These are phyloP conservation scores for Aureobasidium vineae DNA, from an alignment of 2,329 filamentous ascomycete genomes.

Conservation along the genomic window DNA sequence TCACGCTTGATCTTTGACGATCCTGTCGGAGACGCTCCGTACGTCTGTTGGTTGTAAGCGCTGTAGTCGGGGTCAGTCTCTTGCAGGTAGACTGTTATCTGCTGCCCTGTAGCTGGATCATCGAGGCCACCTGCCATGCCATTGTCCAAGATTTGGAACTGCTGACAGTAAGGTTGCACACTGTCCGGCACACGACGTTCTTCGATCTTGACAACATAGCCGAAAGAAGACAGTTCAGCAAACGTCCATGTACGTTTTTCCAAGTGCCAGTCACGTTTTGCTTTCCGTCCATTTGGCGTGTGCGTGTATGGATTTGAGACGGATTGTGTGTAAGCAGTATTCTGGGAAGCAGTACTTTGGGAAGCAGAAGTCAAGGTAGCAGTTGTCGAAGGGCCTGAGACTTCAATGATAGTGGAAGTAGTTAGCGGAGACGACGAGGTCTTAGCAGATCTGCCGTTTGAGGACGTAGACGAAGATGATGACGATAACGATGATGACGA, in stretches of 20 bases:
- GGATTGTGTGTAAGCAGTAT: neutral
- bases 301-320: neutral
- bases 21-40: neutral
- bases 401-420: conserved; percentile 27
- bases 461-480: conserved; percentile 13
- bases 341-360: conserved; percentile 6
- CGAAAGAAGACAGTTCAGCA: conserved; percentile 33
- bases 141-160: conserved; percentile 60
- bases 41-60: conserved; percentile 31
- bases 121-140: conserved; percentile 44
- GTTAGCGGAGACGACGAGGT: conserved; percentile 12
- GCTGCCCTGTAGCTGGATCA: conserved; percentile 37
- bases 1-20: conserved; percentile 27
- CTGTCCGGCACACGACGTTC: conserved; percentile 57
- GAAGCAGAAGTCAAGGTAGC: conserved; percentile 29
- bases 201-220: conserved; percentile 63
- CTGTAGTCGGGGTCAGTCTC: conserved; percentile 42
- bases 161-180: conserved; percentile 60
- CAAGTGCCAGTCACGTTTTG: neutral
- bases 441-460: neutral
- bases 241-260: conserved; percentile 17
- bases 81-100: conserved; percentile 42
- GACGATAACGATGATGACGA: conserved; percentile 27
- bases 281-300: neutral
- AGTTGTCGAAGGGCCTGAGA: conserved; percentile 29